Percentiles rank a stretch among this genome's conserved stretches.
These are phyloP conservation scores for Gloeopeniophorella convolvens DNA, from an alignment of 768 basidiomycete species.

Conservation along the genomic window DNA sequence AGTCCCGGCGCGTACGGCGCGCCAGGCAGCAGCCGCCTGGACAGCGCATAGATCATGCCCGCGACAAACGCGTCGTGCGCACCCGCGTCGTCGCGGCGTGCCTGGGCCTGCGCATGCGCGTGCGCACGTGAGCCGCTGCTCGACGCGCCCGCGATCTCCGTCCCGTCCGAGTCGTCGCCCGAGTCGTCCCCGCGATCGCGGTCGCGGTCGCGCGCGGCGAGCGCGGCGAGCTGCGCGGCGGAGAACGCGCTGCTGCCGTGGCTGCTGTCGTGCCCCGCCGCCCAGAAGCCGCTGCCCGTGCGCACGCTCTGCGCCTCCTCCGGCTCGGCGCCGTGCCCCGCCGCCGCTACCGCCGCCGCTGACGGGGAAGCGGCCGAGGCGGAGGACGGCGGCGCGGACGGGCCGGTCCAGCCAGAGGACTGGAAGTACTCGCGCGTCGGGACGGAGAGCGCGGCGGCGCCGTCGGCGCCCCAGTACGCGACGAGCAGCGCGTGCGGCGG, in stretches of 20 bases:
- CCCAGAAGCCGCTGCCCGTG: slow-evolving; percentile 77
- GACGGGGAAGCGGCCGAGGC: slow-evolving; percentile 17
- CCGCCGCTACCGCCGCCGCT: not conserved
- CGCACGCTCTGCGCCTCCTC: slow-evolving; percentile 41
- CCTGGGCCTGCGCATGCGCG: not conserved
- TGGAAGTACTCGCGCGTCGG: slow-evolving; percentile 86
- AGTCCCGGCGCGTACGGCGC: slow-evolving; percentile 64
- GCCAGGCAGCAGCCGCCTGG: slow-evolving; percentile 64
- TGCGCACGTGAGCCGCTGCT: slow-evolving; percentile 21
- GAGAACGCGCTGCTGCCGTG: slow-evolving; percentile 54
- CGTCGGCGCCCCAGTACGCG: slow-evolving; percentile 73
- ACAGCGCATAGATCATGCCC: slow-evolving; percentile 81
- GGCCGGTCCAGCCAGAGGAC: slow-evolving; percentile 67
- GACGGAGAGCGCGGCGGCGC: slow-evolving; percentile 72
- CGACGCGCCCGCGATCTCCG: slow-evolving; percentile 40
- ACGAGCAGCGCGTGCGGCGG: slow-evolving; percentile 75
- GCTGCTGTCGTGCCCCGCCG: slow-evolving; percentile 42
- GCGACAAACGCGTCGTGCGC: slow-evolving; percentile 81
- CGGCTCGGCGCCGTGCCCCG: slow-evolving; percentile 5
- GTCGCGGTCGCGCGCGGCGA: slow-evolving; percentile 11
- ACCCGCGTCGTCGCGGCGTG: slow-evolving; percentile 59
- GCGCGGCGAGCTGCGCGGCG: slow-evolving; percentile 20
- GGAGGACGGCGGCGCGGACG: slow-evolving; percentile 23
- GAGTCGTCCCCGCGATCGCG: slow-evolving; percentile 42
- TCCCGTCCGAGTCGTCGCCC: slow-evolving; percentile 54